These are phyloP conservation scores for Anaeromyces robustus DNA, from an alignment of 192 early-diverging fungal genomes.

Conservation along the genomic window DNA sequence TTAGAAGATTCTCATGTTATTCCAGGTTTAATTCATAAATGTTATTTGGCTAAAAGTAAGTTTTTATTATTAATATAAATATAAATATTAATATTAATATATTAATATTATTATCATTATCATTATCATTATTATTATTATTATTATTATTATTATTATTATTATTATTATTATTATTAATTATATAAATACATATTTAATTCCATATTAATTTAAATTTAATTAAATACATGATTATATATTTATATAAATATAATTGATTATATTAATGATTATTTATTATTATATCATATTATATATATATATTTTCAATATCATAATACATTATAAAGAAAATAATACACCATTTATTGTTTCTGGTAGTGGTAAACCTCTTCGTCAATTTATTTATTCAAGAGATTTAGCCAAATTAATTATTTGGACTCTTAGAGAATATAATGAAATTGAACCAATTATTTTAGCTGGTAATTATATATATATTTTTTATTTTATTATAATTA, in stretches of 20 bases:
- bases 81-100: neutral
- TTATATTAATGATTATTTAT: no score
- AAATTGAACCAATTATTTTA: slow-evolving; percentile 64
- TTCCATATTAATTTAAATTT: no score
- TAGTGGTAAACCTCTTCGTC: slow-evolving; percentile 59
- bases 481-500: slow-evolving; percentile 1
- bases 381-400: slow-evolving; percentile 71
- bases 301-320: no score
- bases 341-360: slow-evolving; percentile 62
- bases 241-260: neutral
- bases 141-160: neutral
- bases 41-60: slow-evolving; percentile 60
- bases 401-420: slow-evolving; percentile 65
- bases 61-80: neutral
- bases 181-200: no score
- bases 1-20: slow-evolving; percentile 67
- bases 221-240: neutral
- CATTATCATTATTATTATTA: neutral
- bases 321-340: slow-evolving; percentile 48
- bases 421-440: slow-evolving; percentile 61
- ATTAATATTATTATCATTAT: slow-evolving; percentile 1
- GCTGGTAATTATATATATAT: slow-evolving; percentile 32
- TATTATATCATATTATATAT: no score
- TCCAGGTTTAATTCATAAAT: slow-evolving; percentile 67
- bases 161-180: slow-evolving; percentile 2